Conservation (phyloP, 2,329 filamentous ascomycete genomes). For the Cytospora piceicola region DNA sequence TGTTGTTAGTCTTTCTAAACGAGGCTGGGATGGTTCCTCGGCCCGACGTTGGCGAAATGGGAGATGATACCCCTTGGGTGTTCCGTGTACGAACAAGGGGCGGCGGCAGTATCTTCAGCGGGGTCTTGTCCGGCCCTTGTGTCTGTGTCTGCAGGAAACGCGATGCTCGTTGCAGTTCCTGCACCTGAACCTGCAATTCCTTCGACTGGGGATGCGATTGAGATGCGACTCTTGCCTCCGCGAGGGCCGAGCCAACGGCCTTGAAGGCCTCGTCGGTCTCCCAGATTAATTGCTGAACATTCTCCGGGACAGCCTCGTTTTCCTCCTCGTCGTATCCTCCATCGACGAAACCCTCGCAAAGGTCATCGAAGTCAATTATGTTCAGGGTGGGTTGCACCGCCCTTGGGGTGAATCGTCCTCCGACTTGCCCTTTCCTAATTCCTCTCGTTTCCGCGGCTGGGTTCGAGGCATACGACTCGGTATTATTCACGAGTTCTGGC, state of each 20-base stretch:
- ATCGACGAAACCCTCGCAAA: slow-evolving; percentile 14
- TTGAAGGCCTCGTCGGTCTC: slow-evolving; percentile 57
- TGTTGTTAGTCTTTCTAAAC: slow-evolving; percentile 20
- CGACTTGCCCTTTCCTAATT: slow-evolving; percentile 7
- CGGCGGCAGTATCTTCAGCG: slow-evolving; percentile 15
- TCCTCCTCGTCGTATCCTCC: slow-evolving; percentile 8
- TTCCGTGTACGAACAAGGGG: slow-evolving; percentile 1
- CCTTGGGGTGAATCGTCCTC: not conserved
- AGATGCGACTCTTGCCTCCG: slow-evolving; percentile 42
- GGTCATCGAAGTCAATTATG: slow-evolving; percentile 14
- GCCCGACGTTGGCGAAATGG: slow-evolving; percentile 25
- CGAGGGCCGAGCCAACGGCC: slow-evolving; percentile 47
- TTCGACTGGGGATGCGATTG: slow-evolving; percentile 27
- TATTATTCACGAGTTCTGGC: slow-evolving; percentile 13
- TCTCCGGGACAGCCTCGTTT: slow-evolving; percentile 39
- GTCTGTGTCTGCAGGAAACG: slow-evolving; percentile 18
- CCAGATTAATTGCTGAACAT: slow-evolving; percentile 50
- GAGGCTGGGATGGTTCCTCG: slow-evolving; percentile 15
- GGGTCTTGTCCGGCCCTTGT: slow-evolving; percentile 8
- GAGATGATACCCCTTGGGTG: slow-evolving; percentile 17
- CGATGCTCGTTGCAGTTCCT: slow-evolving; percentile 24
- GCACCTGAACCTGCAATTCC: slow-evolving; percentile 12
- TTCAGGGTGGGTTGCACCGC: slow-evolving; percentile 16
- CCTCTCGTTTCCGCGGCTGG: slow-evolving; percentile 17
- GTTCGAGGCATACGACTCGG: slow-evolving; percentile 20